These are phyloP conservation scores for Colletotrichum sp. DNA, from an alignment of 2,329 filamentous ascomycete species.

Conservation along the genomic window DNA sequence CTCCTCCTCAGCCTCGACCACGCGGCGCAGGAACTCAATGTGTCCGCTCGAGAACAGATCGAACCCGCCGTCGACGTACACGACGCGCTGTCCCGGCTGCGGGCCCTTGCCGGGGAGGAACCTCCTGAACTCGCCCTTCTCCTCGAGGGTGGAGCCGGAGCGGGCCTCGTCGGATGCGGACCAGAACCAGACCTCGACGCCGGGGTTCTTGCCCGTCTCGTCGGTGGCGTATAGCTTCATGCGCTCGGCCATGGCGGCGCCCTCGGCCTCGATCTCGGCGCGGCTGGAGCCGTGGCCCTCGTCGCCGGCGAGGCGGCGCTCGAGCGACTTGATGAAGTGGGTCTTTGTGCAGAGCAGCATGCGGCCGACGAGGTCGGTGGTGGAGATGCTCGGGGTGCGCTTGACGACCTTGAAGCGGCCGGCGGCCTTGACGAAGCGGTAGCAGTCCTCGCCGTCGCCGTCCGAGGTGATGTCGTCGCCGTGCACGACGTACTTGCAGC, in stretches of 20 bases:
- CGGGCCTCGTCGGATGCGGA: conserved; percentile 56
- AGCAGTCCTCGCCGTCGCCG: conserved; percentile 92
- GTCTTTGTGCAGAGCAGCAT: conserved; percentile 96
- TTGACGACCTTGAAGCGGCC: conserved; percentile 96
- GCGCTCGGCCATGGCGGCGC: conserved; percentile 73
- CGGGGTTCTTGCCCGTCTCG: conserved; percentile 77
- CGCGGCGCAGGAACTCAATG: conserved; percentile 88
- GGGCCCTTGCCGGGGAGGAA: conserved; percentile 76
- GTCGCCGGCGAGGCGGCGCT: conserved; percentile 68
- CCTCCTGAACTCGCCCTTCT: conserved; percentile 68
- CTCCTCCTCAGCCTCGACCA: conserved; percentile 75
- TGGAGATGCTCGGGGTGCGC: conserved; percentile 94
- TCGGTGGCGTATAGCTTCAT: conserved; percentile 90
- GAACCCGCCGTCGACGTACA: conserved; percentile 97
- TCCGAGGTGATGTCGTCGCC: conserved; percentile 98
- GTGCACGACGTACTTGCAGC: conserved; percentile 94
- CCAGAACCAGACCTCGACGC: conserved; percentile 89
- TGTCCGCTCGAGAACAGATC: conserved; percentile 97
- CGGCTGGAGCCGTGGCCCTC: conserved; percentile 74
- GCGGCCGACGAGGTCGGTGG: conserved; percentile 95
- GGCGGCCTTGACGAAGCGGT: conserved; percentile 95
- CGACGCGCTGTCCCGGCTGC: conserved; percentile 78
- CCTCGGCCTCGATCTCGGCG: conserved; percentile 66
- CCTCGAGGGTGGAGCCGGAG: conserved; percentile 52
- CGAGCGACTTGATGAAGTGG: conserved; percentile 87